Evolutionary conservation across 108 stramenopile species (phyloP).

Genomic region (Nitzschia sp.): DNA sequence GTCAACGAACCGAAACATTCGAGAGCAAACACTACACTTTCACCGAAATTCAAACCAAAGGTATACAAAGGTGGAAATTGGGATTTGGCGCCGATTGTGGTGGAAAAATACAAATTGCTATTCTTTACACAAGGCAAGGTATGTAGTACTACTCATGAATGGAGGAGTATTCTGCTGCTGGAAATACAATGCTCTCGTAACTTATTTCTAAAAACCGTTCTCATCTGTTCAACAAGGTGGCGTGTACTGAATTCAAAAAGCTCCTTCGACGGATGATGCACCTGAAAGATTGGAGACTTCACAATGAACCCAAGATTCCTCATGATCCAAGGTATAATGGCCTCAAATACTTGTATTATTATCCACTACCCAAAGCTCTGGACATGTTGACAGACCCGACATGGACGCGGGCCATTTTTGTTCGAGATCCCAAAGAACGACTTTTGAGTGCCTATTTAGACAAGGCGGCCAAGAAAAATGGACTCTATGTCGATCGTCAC

Average conservation of each 20-base stretch:
- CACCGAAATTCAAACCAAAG: conserved; percentile 5
- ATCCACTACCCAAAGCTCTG: conserved; percentile 32
- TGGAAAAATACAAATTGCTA: conserved; percentile 47
- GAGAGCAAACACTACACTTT: neutral
- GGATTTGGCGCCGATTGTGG: conserved; percentile 51
- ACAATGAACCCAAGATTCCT: conserved; percentile 29
- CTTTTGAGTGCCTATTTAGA: conserved; percentile 56
- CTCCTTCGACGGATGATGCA: conserved; percentile 58
- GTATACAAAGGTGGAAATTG: conserved; percentile 20
- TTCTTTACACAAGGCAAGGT: conserved; percentile 57
- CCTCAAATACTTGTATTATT: conserved; percentile 48
- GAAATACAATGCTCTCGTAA: neutral
- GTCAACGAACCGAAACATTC: neutral
- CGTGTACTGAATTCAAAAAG: conserved; percentile 47
- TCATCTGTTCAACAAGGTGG: conserved; percentile 13
- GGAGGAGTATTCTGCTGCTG: neutral
- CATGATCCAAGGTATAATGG: conserved; percentile 50
- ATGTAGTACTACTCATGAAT: conserved; percentile 17
- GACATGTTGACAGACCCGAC: conserved; percentile 45
- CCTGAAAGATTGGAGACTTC: conserved; percentile 27
- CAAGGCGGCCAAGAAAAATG: conserved; percentile 39
- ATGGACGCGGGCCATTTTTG: conserved; percentile 68
- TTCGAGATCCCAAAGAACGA: conserved; percentile 70
- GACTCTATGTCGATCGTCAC: conserved; percentile 16
- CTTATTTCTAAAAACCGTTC: conserved; percentile 3